phyloP scores from a whole-genome alignment of 2,329 filamentous ascomycete genomes.

The Fusarium guadeloupense region DNA sequence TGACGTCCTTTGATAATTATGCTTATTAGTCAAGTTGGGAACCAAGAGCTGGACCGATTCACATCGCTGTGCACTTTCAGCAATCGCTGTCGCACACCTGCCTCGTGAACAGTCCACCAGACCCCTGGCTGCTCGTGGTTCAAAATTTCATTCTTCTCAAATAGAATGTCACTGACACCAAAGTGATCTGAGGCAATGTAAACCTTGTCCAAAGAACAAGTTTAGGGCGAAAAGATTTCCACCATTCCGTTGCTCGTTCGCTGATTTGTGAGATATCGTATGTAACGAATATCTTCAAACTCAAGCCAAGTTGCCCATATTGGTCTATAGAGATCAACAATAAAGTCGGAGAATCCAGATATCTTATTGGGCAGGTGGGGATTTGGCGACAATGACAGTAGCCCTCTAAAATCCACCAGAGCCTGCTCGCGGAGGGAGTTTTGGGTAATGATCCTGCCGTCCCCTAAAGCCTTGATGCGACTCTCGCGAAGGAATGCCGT shows the following conservation, averaged over 20 bases:
- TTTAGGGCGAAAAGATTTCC: neutral
- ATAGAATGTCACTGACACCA: neutral
- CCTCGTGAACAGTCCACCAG: constrained; percentile 2
- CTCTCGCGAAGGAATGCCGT: neutral
- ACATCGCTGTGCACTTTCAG: constrained; percentile 4
- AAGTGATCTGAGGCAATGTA: constrained; percentile 4
- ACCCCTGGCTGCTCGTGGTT: neutral
- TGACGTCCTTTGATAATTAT: neutral
- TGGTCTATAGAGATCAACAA: neutral
- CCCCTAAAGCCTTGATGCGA: neutral
- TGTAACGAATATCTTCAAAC: neutral
- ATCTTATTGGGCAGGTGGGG: neutral
- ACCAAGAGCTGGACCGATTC: neutral
- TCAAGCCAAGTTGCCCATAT: neutral
- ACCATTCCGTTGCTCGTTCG: neutral
- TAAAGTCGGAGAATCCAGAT: neutral
- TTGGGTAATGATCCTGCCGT: neutral
- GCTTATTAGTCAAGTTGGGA: neutral
- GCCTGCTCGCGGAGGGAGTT: neutral
- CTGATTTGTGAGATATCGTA: neutral
- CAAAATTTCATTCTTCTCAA: neutral
- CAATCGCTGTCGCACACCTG: neutral
- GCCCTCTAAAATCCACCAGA: neutral
- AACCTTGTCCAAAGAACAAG: neutral
- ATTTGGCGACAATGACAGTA: neutral